A percentile compares a stretch with the other conserved stretches of the same genome.
These are phyloP conservation scores for Yamadazyma phyllophila DNA, from an alignment of 805 yeast genomes.

Conservation along the genomic window DNA sequence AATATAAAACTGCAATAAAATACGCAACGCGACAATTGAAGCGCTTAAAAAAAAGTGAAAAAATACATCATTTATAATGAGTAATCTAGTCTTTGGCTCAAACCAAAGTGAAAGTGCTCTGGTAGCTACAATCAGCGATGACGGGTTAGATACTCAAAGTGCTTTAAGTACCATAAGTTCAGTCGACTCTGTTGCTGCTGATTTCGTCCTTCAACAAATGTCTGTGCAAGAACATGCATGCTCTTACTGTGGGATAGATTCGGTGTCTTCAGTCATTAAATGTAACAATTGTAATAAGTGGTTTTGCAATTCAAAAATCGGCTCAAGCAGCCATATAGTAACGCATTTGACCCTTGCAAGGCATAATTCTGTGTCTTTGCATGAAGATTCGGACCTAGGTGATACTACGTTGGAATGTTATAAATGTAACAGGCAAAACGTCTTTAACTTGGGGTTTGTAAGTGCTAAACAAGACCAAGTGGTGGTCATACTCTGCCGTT, in stretches of 20 bases:
- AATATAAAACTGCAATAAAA: too few species aligned
- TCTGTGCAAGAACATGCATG: constrained; percentile 2
- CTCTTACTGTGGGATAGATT: constrained; percentile 71
- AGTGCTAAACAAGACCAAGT: constrained; percentile 84
- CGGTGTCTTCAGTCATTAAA: constrained; percentile 63
- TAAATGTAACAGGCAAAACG: constrained; percentile 80
- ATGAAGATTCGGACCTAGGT: constrained; percentile 81
- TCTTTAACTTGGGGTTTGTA: constrained; percentile 80
- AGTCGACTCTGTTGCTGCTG: background rate
- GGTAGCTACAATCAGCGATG: background rate
- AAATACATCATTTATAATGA: constrained; percentile 14
- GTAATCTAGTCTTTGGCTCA: constrained; percentile 19
- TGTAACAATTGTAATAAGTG: constrained; percentile 78
- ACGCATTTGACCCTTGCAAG: constrained; percentile 80
- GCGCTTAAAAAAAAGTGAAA: too few species aligned
- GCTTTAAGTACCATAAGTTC: background rate
- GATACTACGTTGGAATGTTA: constrained; percentile 86
- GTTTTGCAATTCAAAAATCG: constrained; percentile 76
- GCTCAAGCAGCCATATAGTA: constrained; percentile 72
- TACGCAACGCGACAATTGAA: too few species aligned
- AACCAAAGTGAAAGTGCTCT: background rate
- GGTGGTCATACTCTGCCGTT: constrained; percentile 80
- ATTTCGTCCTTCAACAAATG: background rate
- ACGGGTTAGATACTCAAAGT: background rate
- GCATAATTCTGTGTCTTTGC: constrained; percentile 72